A percentile compares a stretch with the other conserved stretches of the same genome.
phyloP scores from a whole-genome alignment of 2,329 filamentous ascomycete genomes.

The Zymoseptoria ardabiliae region DNA sequence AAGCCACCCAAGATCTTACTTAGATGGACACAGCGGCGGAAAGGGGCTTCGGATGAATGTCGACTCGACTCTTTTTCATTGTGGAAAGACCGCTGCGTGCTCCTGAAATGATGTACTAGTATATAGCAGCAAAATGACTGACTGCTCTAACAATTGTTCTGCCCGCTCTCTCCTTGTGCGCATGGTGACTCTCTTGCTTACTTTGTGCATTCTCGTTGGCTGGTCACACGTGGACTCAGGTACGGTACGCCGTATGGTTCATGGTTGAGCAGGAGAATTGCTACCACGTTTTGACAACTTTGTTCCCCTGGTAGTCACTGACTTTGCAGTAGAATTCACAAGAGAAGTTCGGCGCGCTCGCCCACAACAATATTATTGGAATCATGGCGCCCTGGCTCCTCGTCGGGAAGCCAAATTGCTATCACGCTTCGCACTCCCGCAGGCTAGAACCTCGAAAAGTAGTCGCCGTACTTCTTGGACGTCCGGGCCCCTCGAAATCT shows the following conservation, averaged over 20 bases:
- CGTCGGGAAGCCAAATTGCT: not conserved
- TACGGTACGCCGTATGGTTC: not conserved
- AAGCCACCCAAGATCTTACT: not conserved
- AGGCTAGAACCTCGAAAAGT: not conserved
- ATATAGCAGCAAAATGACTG: not conserved
- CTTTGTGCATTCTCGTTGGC: not conserved
- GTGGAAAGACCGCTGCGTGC: not conserved
- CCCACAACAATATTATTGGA: not conserved
- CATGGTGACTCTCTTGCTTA: not conserved
- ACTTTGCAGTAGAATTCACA: not conserved
- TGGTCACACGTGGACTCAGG: not conserved
- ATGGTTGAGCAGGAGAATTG: not conserved
- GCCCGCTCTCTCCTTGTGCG: not conserved
- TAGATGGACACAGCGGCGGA: not conserved
- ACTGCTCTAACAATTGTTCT: not conserved
- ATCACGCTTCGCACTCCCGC: not conserved
- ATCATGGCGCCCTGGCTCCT: not conserved
- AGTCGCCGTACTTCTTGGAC: not conserved
- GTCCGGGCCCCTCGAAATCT: not conserved
- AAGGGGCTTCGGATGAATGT: not conserved
- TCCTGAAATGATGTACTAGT: not conserved
- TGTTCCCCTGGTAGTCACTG: not conserved
- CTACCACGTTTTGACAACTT: not conserved
- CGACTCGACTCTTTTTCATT: not conserved
- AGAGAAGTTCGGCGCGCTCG: not conserved